Evolutionary conservation across 371 early-diverging fungal genomes (phyloP), one percentile per base, ranked within the genome.

Genomic region (Mortierella sp.): DNA sequence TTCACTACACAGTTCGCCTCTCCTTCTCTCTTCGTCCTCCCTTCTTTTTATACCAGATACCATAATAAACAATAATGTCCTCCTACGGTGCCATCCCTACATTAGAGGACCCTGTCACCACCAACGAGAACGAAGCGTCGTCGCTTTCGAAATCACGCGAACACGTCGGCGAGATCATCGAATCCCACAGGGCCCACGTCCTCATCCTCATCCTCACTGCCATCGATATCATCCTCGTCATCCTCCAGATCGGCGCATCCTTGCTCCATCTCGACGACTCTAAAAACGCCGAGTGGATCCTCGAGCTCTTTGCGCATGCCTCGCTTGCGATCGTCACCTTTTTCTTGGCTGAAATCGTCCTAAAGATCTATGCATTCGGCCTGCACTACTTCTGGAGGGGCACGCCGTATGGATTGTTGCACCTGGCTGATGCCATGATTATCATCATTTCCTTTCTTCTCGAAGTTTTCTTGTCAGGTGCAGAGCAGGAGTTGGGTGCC

Each of bases 361-460:
- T 76, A 65, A 76, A 76, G 50, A 15, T 65, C 39, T 76, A 53
- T 41, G 61, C 78, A 2, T 76, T 76, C 50, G 78, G 78, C 5
- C 51, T 49, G 0, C 30, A 50, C 0, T 76, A 62, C 66, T 76
- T 76, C 55, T 76, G 78, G 78, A 56, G 6, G 1, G n/a, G 30
- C 17, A 56, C 46, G 4, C 78, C 61, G 8, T 44, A 56, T 27
- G 78, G 78, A 12, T 14, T 69, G 7, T 42, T 76, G 43, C 78
- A 76, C 50, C 47, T 76, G 26, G 47, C 51, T 19, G 78, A 76
- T 58, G 78, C 78, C 23, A 3, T 70, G 21, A 76, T 76, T 27
- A 76, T 76, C 49, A 50, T 70, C 28, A 49, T 70, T 50, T 76
- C 78, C 6, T 76, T 76, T 56, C 32, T 70, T 28, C 52, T 76